Base-by-base conservation (phyloP, 805 yeast species). In the Yamadazyma olivae region DNA sequence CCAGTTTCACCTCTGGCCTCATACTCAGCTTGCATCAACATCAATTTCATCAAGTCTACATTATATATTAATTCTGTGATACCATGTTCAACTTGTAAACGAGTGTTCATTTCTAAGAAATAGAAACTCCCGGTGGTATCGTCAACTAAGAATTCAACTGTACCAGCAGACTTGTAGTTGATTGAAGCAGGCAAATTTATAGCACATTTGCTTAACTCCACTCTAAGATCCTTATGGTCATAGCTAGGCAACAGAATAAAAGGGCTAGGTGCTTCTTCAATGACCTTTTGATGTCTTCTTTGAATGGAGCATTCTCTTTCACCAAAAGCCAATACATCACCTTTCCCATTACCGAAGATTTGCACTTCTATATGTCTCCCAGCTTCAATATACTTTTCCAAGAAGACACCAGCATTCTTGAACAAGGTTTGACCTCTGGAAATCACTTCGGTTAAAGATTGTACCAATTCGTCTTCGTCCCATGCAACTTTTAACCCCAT, bases 231-330 rank as follows among this genome's bases (percentile, higher is more conserved):
- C 35, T 77, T 86, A 5, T 96, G 95, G 45, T 32, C 20, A 25
- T 35, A 35, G 5, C 6, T n/a, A 10, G 38, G 38, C n/a, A 35
- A 35, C 30, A 32, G 27, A 17, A 91, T 73, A 53, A 84, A 81
- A 28, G 98, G 97, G 37, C 97, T 96, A 3, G 98, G 98, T 0
- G 97, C 89, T 61, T 91, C 98, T 65, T 91, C 98, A 44, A 91
- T 86, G 46, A 91, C 70, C 68, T 91, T 91, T 64, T 91, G 98
- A 67, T 91, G 91, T 66, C 99, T 83, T 63, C 99, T 83, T 64
- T 91, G 98, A 54, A 93, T 71, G 16, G 97, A 90, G 63, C 99
- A 91, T 60, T 91, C 99, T 67, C 99, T 79, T 68, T 93, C 99
- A 39, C 98, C 98, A 35, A 93, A 61, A 3, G 97, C 95, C 57